Evolutionary conservation across 2,329 filamentous ascomycete species (phyloP).

Genomic region (Beauveria sp.): DNA sequence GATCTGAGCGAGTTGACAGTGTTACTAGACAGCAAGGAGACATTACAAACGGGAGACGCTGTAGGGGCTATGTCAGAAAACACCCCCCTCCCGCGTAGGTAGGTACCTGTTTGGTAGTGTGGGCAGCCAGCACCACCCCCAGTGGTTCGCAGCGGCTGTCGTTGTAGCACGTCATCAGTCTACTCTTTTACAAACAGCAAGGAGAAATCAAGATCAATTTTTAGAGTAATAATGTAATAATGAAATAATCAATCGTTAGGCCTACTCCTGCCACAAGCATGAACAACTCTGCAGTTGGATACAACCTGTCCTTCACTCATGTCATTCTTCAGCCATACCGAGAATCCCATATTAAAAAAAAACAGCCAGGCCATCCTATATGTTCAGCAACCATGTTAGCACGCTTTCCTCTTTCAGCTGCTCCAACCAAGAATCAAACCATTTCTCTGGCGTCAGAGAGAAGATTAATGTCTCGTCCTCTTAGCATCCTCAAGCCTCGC

Average conservation of each 20-base stretch:
- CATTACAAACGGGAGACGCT: no score
- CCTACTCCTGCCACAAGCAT: neutral
- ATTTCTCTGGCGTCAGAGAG: slow-evolving; percentile 37
- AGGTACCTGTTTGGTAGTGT: no score
- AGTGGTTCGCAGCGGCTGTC: no score
- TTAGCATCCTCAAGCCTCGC: slow-evolving; percentile 26
- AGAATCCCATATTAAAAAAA: neutral
- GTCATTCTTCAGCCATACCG: neutral
- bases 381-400: neutral
- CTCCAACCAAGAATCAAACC: neutral
- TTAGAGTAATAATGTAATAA: neutral
- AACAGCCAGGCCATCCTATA: neutral
- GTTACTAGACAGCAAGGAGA: no score
- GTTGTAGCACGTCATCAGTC: no score
- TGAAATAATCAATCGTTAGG: neutral
- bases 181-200: no score
- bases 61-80: no score
- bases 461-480: slow-evolving; percentile 48
- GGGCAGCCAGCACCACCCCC: no score
- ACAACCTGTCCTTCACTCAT: neutral
- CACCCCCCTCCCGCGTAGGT: no score
- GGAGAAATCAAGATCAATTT: neutral
- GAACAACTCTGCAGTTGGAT: no score
- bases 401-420: neutral
- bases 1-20: no score